A percentile compares a stretch with the other conserved stretches of the same genome.
These are phyloP conservation scores for Ambrosiella beaveri DNA, from an alignment of 2,329 filamentous ascomycete genomes.

Conservation along the genomic window DNA sequence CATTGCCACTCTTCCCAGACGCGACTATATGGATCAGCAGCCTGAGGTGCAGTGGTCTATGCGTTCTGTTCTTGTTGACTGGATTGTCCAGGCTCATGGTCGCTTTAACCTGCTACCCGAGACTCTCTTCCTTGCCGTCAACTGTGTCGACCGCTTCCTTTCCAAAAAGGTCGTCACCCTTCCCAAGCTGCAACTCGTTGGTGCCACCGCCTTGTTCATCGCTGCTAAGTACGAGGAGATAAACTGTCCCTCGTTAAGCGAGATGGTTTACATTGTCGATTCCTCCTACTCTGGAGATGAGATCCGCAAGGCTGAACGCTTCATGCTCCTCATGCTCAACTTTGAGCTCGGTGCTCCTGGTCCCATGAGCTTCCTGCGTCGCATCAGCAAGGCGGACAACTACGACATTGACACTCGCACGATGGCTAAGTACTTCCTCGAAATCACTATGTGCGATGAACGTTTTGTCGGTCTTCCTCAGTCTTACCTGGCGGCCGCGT, in stretches of 20 bases:
- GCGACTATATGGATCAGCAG: constrained; percentile 93
- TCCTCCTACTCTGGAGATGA: constrained; percentile 76
- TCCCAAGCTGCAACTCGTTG: constrained; percentile 86
- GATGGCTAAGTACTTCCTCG: constrained; percentile 92
- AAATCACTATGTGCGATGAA: constrained; percentile 95
- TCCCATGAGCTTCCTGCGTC: constrained; percentile 91
- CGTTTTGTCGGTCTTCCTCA: constrained; percentile 83
- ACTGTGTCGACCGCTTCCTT: constrained; percentile 94
- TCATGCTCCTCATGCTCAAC: constrained; percentile 92
- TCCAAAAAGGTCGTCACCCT: constrained; percentile 89
- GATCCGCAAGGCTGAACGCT: constrained; percentile 90
- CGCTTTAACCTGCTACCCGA: constrained; percentile 84
- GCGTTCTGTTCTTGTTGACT: constrained; percentile 93
- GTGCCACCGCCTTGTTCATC: constrained; percentile 86
- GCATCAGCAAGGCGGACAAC: constrained; percentile 96
- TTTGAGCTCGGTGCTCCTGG: constrained; percentile 98
- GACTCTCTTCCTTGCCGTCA: constrained; percentile 85
- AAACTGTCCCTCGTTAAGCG: constrained; percentile 83
- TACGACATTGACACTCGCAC: constrained; percentile 93
- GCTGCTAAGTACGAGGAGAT: constrained; percentile 98
- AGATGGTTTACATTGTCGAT: constrained; percentile 98
- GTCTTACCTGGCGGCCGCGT: constrained; percentile 78
- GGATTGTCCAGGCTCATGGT: constrained; percentile 89
- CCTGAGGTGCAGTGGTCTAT: constrained; percentile 99
- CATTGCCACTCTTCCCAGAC: constrained; percentile 55